phyloP scores from a whole-genome alignment of 768 basidiomycete genomes.

The Xanthoconium stramineum region DNA sequence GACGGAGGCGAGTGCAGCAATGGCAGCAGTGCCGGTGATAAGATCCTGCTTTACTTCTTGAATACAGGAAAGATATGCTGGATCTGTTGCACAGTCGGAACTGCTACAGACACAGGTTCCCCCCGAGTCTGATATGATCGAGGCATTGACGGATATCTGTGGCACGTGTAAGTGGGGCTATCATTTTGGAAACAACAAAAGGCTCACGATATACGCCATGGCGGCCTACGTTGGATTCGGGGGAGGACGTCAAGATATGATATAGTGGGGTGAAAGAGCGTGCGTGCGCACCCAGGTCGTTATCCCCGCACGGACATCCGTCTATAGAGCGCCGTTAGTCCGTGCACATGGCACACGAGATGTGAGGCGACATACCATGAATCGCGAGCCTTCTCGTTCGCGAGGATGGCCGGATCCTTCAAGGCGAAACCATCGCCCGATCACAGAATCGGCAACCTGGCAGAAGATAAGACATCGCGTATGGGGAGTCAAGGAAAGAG shows the following conservation, averaged over 20 bases:
- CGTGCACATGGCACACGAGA: neutral
- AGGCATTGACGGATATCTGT: conserved; percentile 83
- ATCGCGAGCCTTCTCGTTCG: conserved; percentile 62
- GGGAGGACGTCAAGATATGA: conserved; percentile 1
- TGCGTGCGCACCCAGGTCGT: conserved; percentile 71
- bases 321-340: conserved; percentile 38
- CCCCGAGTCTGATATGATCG: conserved; percentile 71
- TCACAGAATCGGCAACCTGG: conserved; percentile 38
- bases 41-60: conserved; percentile 68
- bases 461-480: neutral
- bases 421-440: conserved; percentile 68
- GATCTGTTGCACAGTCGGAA: conserved; percentile 53
- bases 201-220: conserved; percentile 78
- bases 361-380: conserved; percentile 40
- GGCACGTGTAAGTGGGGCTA: neutral
- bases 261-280: neutral
- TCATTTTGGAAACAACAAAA: neutral
- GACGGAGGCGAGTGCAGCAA: conserved; percentile 69
- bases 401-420: conserved; percentile 67
- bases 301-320: conserved; percentile 73
- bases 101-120: conserved; percentile 78
- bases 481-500: neutral
- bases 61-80: conserved; percentile 54
- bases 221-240: conserved; percentile 46
- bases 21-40: conserved; percentile 78